Evolutionary conservation across 495 filamentous ascomycete genomes (phyloP), one percentile per base, ranked within the genome.

Genomic region (Xylaria bambusicola): DNA sequence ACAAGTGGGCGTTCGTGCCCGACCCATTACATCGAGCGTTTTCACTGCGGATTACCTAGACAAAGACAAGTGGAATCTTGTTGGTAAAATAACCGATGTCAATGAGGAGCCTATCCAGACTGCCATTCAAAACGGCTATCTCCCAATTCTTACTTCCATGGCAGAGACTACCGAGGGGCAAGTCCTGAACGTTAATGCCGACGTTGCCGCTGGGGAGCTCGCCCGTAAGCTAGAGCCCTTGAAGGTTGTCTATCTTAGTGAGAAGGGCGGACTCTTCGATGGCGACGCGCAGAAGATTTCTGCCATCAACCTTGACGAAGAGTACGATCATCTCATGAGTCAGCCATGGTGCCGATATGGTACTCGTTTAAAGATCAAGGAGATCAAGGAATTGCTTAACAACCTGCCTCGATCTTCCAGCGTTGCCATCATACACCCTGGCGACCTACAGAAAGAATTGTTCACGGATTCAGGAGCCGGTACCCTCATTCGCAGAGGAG

Each of bases 181-280:
- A 76, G 88, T 98, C 17, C 80, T 98, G 45, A 98, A 98, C 66
- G 94, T 98, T 73, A 98, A 98, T 71, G 94, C 94, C 51, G 94
- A 98, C 73, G 92, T 97, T 48, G 93, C 93, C 24, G 94, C 94
- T 29, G 93, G 92, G 65, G 95, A 97, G 73, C 77, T 98, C 49
- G 94, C 94, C 38, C 86, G 90, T 49, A 84, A 90, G 55, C 76
- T 98, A 59, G 89, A 98, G 76, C 94, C 94, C 29, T 78, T 98
- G 65, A 98, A 98, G 86, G 96, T 98, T 46, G 93, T 98, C 47
- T 98, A 97, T 74, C 85, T 98, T 18, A 95, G 92, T 27, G 94
- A 98, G 80, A 98, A 98, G 82, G 94, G 94, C 36, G 94, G 94
- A 17, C 77, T 98, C 31, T 97, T 96, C 76, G 92, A 98, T 70